Conservation (phyloP, 139 green algal genomes). For the Chlamydomonas sp. region DNA sequence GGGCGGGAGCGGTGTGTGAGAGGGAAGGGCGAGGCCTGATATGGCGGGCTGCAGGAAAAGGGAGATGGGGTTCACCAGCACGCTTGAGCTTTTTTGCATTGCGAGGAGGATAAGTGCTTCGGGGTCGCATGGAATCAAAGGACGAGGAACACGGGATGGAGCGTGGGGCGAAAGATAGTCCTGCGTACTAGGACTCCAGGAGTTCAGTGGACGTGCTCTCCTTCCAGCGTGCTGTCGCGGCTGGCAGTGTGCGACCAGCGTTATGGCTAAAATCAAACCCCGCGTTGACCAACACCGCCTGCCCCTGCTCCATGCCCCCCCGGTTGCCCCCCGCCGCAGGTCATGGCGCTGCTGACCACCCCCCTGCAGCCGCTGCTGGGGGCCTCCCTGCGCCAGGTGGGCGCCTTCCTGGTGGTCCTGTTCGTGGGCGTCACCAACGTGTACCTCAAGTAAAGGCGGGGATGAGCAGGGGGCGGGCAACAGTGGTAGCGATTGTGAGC, state of each 20-base stretch:
- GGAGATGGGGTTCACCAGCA: too few relatives aligned
- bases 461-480: background rate
- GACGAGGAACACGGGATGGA: too few relatives aligned
- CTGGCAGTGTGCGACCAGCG: background rate
- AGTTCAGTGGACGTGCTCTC: too few relatives aligned
- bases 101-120: too few relatives aligned
- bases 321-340: constrained; percentile 22
- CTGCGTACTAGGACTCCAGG: too few relatives aligned
- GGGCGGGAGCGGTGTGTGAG: too few relatives aligned
- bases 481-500: background rate
- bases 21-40: too few relatives aligned
- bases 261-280: constrained; percentile 6
- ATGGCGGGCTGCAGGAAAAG: too few relatives aligned
- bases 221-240: too few relatives aligned
- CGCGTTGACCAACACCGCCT: background rate
- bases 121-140: too few relatives aligned
- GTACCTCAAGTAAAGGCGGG: constrained; percentile 56
- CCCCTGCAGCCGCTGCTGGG: constrained; percentile 52
- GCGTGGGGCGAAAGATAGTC: too few relatives aligned
- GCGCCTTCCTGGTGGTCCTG: constrained; percentile 70
- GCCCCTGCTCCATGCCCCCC: background rate
- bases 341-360: constrained; percentile 60
- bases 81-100: too few relatives aligned
- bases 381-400: constrained; percentile 57
- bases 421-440: constrained; percentile 68